Evolutionary conservation across 1,284 basidiomycete species (phyloP), one percentile per base, ranked within the genome.

Genomic region (Laetiporus sulphureus): DNA sequence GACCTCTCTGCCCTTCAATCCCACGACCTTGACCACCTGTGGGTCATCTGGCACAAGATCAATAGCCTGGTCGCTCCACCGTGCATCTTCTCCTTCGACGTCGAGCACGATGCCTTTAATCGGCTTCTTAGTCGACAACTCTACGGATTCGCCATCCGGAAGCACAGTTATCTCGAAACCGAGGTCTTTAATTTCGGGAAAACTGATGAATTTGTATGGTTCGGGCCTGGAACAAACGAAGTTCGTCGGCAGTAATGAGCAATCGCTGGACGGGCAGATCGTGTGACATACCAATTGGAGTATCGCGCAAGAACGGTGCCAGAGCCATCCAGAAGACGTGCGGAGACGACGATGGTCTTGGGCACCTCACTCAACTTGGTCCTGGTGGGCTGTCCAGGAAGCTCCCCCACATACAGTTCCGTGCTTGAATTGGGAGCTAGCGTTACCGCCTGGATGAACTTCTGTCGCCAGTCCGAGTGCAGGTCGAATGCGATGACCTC

Each of bases 161-260:
- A 59, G 62, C 10, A 77, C 67, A 5, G 57, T 59, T 41, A 81
- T 71, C 40, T 69, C 62, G 40, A 92, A 67, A 18, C 74, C 77
- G 22, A 83, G 58, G 42, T 76, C 71, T 39, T 72, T 61, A 33
- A 72, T 62, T 16, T 75, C 55, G 29, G 90, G 88, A 71, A 91
- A 92, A 36, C 75, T 69, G 60, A 94, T 80, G 64, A 79, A 93
- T 64, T 95, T 94, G 73, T 83, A 93, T 21, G 91, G 91, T 61
- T 92, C 87, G 10, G 87, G 87, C 88, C 87, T 91, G 55, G 57
- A 38, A 41, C 22, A 18, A 27, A 27, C 13, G 8, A 13, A 13
- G 13, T 35, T 21, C 37, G 39, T 22, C 36, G 20, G 38, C 40
- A 36, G 19, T 15, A 20, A 18, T 24, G 13, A 31, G 38, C 22